Conservation (phyloP, 768 basidiomycete species). For the Trametes gibbosa region DNA sequence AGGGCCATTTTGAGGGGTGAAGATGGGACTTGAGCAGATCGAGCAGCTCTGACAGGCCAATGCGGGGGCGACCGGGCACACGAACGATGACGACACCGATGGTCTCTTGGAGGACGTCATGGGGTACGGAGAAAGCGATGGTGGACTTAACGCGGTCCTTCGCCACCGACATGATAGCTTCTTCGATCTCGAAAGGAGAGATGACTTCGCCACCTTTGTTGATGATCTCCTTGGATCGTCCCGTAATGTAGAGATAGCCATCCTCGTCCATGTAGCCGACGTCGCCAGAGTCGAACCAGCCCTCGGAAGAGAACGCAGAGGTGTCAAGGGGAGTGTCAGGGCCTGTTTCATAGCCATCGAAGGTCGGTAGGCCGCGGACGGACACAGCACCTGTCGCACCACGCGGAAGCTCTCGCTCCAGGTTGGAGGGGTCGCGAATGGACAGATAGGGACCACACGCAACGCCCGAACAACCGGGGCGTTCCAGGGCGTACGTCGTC, state of each 20-base stretch:
- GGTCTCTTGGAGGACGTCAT: constrained; percentile 47
- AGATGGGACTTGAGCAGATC: constrained; percentile 44
- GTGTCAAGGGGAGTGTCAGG: constrained; percentile 41
- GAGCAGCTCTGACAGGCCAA: constrained; percentile 42
- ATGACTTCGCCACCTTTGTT: constrained; percentile 62
- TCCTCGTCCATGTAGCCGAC: constrained; percentile 47
- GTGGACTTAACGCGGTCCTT: constrained; percentile 41
- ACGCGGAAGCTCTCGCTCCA: constrained; percentile 35
- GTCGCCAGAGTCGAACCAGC: constrained; percentile 56
- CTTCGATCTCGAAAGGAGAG: constrained; percentile 60
- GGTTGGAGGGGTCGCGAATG: constrained; percentile 38
- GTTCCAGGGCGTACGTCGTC: constrained; percentile 42
- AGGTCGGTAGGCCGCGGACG: constrained; percentile 54
- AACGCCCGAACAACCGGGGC: constrained; percentile 47
- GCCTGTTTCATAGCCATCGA: constrained; percentile 50
- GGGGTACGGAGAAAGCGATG: constrained; percentile 45
- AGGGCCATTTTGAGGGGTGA: constrained; percentile 52
- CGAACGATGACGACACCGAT: constrained; percentile 46
- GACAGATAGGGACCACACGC: constrained; percentile 48
- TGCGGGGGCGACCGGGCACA: constrained; percentile 32
- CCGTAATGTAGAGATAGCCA: constrained; percentile 51
- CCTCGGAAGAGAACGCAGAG: constrained; percentile 46
- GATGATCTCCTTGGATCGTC: constrained; percentile 60
- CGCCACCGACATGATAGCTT: constrained; percentile 46
- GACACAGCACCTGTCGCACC: constrained; percentile 52